A percentile compares a stretch with the other conserved stretches of the same genome.
These are phyloP conservation scores for Syzygium aromaticum DNA, from an alignment of 345 rosid genomes.

Conservation along the genomic window DNA sequence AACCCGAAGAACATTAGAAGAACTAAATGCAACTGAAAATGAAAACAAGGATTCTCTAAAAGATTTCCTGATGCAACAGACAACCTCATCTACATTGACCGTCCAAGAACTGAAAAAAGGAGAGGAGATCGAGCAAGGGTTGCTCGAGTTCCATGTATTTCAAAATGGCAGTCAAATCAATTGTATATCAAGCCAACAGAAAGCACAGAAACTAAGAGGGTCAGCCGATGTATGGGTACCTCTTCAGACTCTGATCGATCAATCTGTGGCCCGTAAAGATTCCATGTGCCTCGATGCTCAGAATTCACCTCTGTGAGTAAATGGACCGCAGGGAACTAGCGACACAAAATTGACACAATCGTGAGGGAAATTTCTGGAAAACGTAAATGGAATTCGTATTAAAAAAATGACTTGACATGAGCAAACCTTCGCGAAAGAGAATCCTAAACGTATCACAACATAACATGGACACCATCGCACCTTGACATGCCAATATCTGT, in stretches of 20 bases:
- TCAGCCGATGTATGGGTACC: conserved; percentile 11
- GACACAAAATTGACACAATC: conserved; percentile 84
- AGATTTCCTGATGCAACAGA: conserved; percentile 4
- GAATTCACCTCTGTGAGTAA: conserved; percentile 71
- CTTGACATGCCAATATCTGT: conserved; percentile 79
- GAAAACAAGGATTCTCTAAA: background rate
- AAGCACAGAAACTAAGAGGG: background rate
- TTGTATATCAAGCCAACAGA: background rate
- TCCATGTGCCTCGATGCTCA: conserved; percentile 84
- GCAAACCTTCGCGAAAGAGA: no score
- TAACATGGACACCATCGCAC: conserved; percentile 84
- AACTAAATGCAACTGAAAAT: background rate
- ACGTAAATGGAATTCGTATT: background rate
- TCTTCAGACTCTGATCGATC: conserved; percentile 79
- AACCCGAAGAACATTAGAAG: background rate
- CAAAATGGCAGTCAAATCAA: background rate
- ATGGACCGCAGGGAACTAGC: conserved; percentile 69
- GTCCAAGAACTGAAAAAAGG: conserved; percentile 83
- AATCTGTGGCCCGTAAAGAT: conserved; percentile 67
- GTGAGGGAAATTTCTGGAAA: conserved; percentile 73
- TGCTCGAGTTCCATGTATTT: conserved; percentile 64
- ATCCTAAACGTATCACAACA: background rate
- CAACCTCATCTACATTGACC: conserved; percentile 51
- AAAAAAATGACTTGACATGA: background rate
- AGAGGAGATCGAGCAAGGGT: conserved; percentile 71